Evolutionary conservation across 495 filamentous ascomycete species (phyloP).

Genomic region (Lophiotrema nucula): DNA sequence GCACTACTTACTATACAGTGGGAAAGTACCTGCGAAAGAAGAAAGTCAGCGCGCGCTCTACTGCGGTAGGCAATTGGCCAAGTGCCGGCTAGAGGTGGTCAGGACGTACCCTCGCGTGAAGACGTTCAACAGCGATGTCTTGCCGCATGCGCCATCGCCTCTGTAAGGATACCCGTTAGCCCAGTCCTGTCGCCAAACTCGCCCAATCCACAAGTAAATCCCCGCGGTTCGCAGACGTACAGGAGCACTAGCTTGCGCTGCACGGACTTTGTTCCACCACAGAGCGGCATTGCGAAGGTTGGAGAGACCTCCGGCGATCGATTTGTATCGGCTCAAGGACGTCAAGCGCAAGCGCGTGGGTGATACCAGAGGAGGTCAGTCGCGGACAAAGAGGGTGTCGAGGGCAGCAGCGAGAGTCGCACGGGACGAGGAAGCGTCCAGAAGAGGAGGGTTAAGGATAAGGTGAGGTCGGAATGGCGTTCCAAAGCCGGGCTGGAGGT

Average conservation of each 20-base stretch:
- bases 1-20: conserved; percentile 76
- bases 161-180: conserved; percentile 46
- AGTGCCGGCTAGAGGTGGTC: neutral
- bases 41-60: conserved; percentile 5
- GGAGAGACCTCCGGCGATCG: conserved; percentile 38
- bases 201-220: neutral
- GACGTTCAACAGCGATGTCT: conserved; percentile 95
- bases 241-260: conserved; percentile 97
- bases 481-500: conserved; percentile 8
- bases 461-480: conserved; percentile 13
- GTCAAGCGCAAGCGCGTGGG: conserved; percentile 5
- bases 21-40: conserved; percentile 76
- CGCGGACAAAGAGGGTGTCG: conserved; percentile 5
- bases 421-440: conserved; percentile 17
- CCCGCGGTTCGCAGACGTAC: conserved; percentile 64
- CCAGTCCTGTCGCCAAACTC: conserved; percentile 27
- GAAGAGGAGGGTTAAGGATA: conserved; percentile 2
- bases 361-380: conserved; percentile 8
- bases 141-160: conserved; percentile 96
- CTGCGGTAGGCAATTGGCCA: neutral
- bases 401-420: conserved; percentile 10
- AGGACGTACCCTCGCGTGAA: conserved; percentile 87
- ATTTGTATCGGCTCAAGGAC: conserved; percentile 23
- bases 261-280: conserved; percentile 71
- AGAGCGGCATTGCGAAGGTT: conserved; percentile 53